Percentiles rank a stretch among this genome's conserved stretches.
These are phyloP conservation scores for Tagetes patula DNA, from an alignment of 129 eudicot genomes.

Conservation along the genomic window DNA sequence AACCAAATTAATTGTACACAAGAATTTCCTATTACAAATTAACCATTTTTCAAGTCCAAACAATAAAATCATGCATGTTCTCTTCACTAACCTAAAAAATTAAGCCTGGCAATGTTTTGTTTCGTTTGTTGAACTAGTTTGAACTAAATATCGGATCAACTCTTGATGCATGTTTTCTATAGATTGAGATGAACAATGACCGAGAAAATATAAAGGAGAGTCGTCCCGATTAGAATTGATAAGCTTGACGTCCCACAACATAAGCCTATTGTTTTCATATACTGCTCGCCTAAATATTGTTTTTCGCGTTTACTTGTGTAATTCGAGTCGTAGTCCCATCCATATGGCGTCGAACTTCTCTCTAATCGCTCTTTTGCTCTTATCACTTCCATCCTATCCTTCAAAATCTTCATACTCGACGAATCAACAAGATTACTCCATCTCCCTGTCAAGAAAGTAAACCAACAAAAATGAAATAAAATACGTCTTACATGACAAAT, in stretches of 20 bases:
- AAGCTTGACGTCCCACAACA: constrained; percentile 38
- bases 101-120: background rate
- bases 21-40: background rate
- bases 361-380: constrained; percentile 38
- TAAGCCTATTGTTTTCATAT: constrained; percentile 24
- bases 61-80: background rate
- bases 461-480: background rate
- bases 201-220: constrained; percentile 41
- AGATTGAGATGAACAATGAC: constrained; percentile 35
- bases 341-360: constrained; percentile 12
- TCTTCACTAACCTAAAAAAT: too few relatives aligned
- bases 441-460: constrained; percentile 28
- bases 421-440: constrained; percentile 40
- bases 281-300: background rate
- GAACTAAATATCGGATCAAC: background rate
- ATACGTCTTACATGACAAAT: background rate
- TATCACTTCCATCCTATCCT: constrained; percentile 34
- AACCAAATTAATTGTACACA: background rate
- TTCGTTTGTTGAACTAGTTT: background rate
- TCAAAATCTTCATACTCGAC: constrained; percentile 33
- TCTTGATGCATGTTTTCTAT: background rate
- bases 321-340: constrained; percentile 33
- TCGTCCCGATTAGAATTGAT: constrained; percentile 28
- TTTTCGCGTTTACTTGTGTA: constrained; percentile 23
- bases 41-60: background rate